These are phyloP conservation scores for Fusarium kyushuense DNA, from an alignment of 2,329 filamentous ascomycete species.

Conservation along the genomic window DNA sequence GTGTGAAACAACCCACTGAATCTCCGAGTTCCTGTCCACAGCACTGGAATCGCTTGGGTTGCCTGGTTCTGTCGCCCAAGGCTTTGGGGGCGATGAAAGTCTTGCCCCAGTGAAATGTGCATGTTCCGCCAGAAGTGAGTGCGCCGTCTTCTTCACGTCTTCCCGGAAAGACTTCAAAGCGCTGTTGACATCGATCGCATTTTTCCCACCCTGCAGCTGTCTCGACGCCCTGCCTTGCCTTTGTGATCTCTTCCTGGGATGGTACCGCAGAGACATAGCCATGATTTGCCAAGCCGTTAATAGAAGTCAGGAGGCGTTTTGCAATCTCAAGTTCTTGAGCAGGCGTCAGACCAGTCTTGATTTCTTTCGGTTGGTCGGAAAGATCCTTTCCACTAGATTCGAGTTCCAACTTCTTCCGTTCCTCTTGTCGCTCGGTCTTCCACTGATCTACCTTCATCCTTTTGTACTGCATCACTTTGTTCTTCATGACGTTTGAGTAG, in stretches of 20 bases:
- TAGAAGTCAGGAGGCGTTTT: conserved; percentile 71
- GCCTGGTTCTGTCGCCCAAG: conserved; percentile 67
- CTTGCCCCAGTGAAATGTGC: conserved; percentile 84
- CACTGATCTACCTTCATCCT: conserved; percentile 80
- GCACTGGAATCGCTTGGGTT: conserved; percentile 77
- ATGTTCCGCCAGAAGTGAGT: conserved; percentile 80
- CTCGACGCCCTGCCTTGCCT: conserved; percentile 73
- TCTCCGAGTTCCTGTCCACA: conserved; percentile 82
- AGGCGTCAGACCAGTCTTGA: conserved; percentile 77
- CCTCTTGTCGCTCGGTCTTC: conserved; percentile 68
- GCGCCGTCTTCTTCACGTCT: conserved; percentile 81
- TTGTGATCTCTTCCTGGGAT: conserved; percentile 72
- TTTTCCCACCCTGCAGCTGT: conserved; percentile 82
- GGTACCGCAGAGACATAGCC: conserved; percentile 83
- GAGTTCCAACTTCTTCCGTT: conserved; percentile 54
- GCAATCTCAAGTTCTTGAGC: conserved; percentile 77
- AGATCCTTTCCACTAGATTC: conserved; percentile 50
- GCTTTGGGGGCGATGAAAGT: conserved; percentile 69
- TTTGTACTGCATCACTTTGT: conserved; percentile 79
- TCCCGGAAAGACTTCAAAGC: conserved; percentile 93
- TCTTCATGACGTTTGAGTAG: conserved; percentile 87
- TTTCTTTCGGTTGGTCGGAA: conserved; percentile 58
- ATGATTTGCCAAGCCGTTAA: conserved; percentile 71
- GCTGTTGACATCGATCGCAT: conserved; percentile 86
- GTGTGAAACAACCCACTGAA: conserved; percentile 77